A percentile compares a stretch with the other conserved stretches of the same genome.
Evolutionary conservation across 2,329 filamentous ascomycete genomes (phyloP).

Genomic region (Alternaria alternata): DNA sequence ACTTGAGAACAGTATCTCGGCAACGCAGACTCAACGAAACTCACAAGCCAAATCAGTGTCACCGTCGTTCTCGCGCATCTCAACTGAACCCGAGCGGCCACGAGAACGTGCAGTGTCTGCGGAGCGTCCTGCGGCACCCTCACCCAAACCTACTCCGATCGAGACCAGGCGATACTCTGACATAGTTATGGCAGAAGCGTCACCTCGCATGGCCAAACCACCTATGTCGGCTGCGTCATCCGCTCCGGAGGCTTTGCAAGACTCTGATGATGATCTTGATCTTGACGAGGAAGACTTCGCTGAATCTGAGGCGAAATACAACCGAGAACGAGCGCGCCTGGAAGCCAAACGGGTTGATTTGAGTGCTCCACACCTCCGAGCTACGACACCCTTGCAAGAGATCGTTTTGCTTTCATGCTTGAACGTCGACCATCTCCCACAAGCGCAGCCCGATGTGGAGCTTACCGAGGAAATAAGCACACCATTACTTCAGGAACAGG

Average conservation of each 20-base stretch:
- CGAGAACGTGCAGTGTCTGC: constrained; percentile 35
- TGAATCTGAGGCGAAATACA: constrained; percentile 57
- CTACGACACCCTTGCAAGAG: constrained; percentile 54
- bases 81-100: constrained; percentile 24
- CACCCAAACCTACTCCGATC: constrained; percentile 39
- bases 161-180: constrained; percentile 46
- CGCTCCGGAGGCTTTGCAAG: constrained; percentile 44
- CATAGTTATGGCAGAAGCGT: constrained; percentile 46
- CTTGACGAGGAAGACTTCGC: constrained; percentile 57
- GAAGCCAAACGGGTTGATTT: constrained; percentile 56
- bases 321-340: constrained; percentile 54
- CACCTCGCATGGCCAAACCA: constrained; percentile 37
- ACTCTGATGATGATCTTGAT: constrained; percentile 59
- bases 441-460: constrained; percentile 17
- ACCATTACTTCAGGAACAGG: constrained; percentile 26
- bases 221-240: constrained; percentile 43
- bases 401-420: constrained; percentile 54
- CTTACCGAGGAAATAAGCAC: constrained; percentile 28
- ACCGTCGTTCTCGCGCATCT: constrained; percentile 25
- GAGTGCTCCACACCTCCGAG: constrained; percentile 52
- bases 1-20: constrained; percentile 34
- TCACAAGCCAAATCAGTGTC: constrained; percentile 38
- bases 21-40: constrained; percentile 27
- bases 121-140: constrained; percentile 28
- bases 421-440: constrained; percentile 41